Conservation (phyloP, 108 stramenopile species). For the Fistulifera solaris region DNA sequence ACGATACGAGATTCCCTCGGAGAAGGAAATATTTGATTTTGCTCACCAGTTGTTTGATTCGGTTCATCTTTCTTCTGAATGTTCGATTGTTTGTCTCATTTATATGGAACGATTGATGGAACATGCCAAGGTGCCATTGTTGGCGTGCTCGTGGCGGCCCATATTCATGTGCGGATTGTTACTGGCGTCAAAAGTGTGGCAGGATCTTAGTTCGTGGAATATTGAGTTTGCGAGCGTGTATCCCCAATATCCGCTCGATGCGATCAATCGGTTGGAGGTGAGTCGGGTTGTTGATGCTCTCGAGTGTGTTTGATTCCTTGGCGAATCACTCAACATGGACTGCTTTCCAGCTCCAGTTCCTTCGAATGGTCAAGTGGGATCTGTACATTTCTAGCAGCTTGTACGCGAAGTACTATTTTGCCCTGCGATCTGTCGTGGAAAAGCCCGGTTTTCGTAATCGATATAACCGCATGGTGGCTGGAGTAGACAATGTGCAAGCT, state of each 20-base stretch:
- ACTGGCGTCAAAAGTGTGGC: constrained; percentile 98
- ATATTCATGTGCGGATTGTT: constrained; percentile 93
- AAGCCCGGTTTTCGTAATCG: constrained; percentile 75
- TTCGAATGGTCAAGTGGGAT: constrained; percentile 90
- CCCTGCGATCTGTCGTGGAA: constrained; percentile 86
- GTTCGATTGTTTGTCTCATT: constrained; percentile 94
- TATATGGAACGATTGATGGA: constrained; percentile 97
- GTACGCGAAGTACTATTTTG: constrained; percentile 99
- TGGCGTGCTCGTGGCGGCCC: constrained; percentile 91
- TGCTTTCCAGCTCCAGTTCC: constrained; percentile 34
- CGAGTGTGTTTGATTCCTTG: too few species aligned
- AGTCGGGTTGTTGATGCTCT: too few species aligned
- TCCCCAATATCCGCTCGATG: constrained; percentile 88
- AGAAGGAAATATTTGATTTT: constrained; percentile 84
- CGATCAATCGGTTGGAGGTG: constrained; percentile 87
- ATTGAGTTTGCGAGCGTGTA: constrained; percentile 94
- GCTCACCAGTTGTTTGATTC: constrained; percentile 83
- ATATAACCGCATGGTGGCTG: constrained; percentile 64
- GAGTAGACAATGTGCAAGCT: constrained; percentile 67
- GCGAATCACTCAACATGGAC: too few species aligned
- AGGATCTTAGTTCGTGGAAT: constrained; percentile 96
- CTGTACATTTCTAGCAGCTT: constrained; percentile 89
- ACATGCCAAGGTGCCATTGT: constrained; percentile 84
- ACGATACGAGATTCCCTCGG: constrained; percentile 54
- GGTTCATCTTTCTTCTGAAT: constrained; percentile 94